Evolutionary conservation across 2,329 filamentous ascomycete species (phyloP), one percentile per base, ranked within the genome.

Genomic region (Ophiostoma piceae): DNA sequence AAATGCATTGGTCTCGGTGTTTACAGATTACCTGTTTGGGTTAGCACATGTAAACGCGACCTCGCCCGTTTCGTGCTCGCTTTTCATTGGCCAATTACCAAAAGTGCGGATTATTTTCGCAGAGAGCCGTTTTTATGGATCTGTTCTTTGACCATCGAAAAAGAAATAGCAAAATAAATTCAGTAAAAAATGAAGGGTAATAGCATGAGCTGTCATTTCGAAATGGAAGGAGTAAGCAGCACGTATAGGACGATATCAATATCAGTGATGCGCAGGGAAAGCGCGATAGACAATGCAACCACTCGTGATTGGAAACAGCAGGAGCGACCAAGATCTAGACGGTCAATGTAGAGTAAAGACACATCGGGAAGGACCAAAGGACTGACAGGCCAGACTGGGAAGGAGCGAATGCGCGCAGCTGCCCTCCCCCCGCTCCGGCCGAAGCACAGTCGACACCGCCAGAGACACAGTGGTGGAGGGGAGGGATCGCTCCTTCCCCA

Each of bases 11-110:
- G 26, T 29, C 64, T 64, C 57, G 67, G 67, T 71, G 67, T 70
- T 71, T 70, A 71, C 68, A 68, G 65, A 12, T 65, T 71, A 26
- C 70, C 70, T 66, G 3, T 26, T 71, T 16, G 1, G 66, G 70
- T n/a, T 70, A 71, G 70, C 19, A 26, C 19, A 6, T 22, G 0
- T 26, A 14, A 68, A 68, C 57, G 60, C 60, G 60, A 51, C 67
- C 39, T n/a, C 11, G 37, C 2, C n/a, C n/a, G 43, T 16, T n/a
- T 47, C 43, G 2, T 47, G 26, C n/a, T 12, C 22, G 9, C 35
- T 32, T 26, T 14, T 51, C 11, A 67, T 51, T 67, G 41, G 41
- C 3, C 41, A 19, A 35, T 12, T 54, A 29, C 2, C 6, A 12
- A 43, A 43, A 43, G 65, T 68, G 14, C 54, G 57, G 57, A 47